A percentile compares a stretch with the other conserved stretches of the same genome.
Conservation (phyloP, 352 stramenopile species). For the Thalassiosira pacifica region DNA sequence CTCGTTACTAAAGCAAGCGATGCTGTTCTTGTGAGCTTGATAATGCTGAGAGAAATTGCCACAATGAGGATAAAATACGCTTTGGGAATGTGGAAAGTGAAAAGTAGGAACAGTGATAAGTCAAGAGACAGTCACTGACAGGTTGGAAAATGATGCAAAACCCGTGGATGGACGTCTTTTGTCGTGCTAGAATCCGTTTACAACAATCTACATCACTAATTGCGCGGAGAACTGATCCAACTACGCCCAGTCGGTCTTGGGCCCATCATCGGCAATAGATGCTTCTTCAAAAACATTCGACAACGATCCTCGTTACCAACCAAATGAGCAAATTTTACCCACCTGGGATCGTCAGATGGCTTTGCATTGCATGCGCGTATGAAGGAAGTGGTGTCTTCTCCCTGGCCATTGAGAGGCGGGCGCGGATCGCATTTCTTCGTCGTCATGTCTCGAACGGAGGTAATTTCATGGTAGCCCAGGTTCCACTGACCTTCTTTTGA, state of each 20-base stretch:
- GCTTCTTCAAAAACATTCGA: conserved; percentile 34
- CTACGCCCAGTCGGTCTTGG: conserved; percentile 31
- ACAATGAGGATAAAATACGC: conserved; percentile 71
- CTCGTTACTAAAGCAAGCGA: conserved; percentile 53
- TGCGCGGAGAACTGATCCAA: background rate
- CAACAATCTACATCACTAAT: conserved; percentile 4
- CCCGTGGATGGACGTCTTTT: background rate
- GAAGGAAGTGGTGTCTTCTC: conserved; percentile 40
- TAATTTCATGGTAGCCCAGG: conserved; percentile 54
- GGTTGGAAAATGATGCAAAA: background rate
- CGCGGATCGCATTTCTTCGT: conserved; percentile 23
- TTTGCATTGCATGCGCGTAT: conserved; percentile 27
- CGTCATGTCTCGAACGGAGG: conserved; percentile 23
- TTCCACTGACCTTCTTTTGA: conserved; percentile 41
- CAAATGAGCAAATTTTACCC: conserved; percentile 47
- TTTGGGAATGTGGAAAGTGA: conserved; percentile 49
- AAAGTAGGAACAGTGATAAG: background rate
- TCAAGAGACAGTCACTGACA: background rate
- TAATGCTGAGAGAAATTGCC: conserved; percentile 78
- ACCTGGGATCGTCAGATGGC: conserved; percentile 9
- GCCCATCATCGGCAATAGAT: conserved; percentile 52
- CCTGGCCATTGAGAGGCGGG: conserved; percentile 13
- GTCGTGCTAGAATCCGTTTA: no score
- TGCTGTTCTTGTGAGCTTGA: conserved; percentile 60
- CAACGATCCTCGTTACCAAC: conserved; percentile 37